A percentile compares a stretch with the other conserved stretches of the same genome.
Conservation (phyloP, 1,284 basidiomycete species). For the Melampsora occidentalis region DNA sequence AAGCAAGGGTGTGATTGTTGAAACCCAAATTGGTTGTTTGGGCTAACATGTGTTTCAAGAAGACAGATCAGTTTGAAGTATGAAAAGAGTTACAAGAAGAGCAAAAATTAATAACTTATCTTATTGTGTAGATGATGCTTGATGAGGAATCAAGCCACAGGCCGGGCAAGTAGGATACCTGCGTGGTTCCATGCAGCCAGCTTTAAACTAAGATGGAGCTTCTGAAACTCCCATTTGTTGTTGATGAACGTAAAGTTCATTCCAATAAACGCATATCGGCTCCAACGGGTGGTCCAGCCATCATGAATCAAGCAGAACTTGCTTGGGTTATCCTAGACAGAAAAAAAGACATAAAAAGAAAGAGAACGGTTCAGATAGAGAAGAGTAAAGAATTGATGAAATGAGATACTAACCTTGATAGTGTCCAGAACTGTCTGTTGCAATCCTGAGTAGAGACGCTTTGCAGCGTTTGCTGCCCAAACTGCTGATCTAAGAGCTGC, state of each 20-base stretch:
- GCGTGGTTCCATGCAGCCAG: slow-evolving; percentile 10
- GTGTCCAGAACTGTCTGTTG: background rate
- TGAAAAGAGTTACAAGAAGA: no score
- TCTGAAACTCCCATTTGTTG: background rate
- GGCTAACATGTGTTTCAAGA: no score
- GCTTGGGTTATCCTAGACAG: background rate
- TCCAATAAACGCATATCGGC: slow-evolving; percentile 13
- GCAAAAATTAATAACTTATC: background rate
- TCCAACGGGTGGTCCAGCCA: slow-evolving; percentile 7
- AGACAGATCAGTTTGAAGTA: no score
- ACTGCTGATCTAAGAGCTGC: background rate
- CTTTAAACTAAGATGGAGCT: background rate
- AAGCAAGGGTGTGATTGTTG: no score
- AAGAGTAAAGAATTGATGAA: background rate
- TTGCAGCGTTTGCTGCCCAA: slow-evolving; percentile 5
- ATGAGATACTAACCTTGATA: slow-evolving; percentile 6
- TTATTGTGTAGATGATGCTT: slow-evolving; percentile 10
- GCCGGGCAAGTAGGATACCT: background rate
- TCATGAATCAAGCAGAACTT: no score
- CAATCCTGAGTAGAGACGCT: background rate
- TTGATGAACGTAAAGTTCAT: slow-evolving; percentile 5
- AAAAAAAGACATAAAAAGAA: background rate
- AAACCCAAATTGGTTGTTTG: no score
- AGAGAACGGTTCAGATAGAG: no score
- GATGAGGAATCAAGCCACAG: background rate